These are phyloP conservation scores for Lentinula aciculospora DNA, from an alignment of 768 basidiomycete genomes.

Conservation along the genomic window DNA sequence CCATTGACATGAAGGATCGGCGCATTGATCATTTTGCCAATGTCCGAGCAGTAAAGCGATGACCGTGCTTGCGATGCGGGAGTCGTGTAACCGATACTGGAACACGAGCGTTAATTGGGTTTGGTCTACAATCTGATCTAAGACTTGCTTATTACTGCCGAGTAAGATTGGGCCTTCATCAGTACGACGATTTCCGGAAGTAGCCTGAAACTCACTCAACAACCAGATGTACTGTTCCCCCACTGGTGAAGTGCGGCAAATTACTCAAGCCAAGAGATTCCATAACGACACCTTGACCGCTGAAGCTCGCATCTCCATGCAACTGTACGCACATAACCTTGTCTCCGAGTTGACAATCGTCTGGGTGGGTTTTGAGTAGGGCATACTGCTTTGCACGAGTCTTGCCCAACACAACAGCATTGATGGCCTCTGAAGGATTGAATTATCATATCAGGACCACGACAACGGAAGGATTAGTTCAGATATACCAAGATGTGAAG, in stretches of 20 bases:
- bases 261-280: constrained; percentile 86
- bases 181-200: neutral
- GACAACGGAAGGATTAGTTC: constrained; percentile 8
- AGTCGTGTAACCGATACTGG: constrained; percentile 88
- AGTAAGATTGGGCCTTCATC: neutral
- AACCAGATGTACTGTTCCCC: constrained; percentile 86
- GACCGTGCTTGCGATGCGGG: constrained; percentile 81
- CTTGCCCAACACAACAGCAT: constrained; percentile 84
- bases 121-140: neutral
- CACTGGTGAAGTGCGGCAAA: constrained; percentile 86
- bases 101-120: constrained; percentile 1
- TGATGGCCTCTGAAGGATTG: constrained; percentile 68
- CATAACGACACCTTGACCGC: constrained; percentile 89
- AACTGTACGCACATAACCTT: constrained; percentile 85
- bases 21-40: constrained; percentile 86
- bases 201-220: constrained; percentile 61
- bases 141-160: constrained; percentile 51
- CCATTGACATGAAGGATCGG: constrained; percentile 91
- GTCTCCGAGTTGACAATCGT: constrained; percentile 52
- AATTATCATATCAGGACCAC: neutral
- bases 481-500: constrained; percentile 62
- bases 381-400: constrained; percentile 88
- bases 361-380: constrained; percentile 60
- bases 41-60: constrained; percentile 81
- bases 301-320: constrained; percentile 90